phyloP scores from a whole-genome alignment of 83 land plant genomes.

The Picea abies region DNA sequence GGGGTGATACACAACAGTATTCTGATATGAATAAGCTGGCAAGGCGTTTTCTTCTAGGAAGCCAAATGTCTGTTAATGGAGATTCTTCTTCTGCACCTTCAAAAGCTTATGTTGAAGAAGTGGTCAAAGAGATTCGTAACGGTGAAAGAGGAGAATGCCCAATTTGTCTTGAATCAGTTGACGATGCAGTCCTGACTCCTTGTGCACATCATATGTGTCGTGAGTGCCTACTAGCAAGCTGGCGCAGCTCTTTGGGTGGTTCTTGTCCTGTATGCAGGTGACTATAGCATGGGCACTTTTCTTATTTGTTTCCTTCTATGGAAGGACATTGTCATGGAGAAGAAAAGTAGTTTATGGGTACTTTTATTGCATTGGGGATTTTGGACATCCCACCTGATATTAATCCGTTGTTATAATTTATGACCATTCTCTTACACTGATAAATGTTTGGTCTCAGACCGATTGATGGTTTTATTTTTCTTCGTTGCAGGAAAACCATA shows the following conservation, averaged over 20 bases:
- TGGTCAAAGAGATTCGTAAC: conserved; percentile 65
- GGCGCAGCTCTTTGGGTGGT: conserved; percentile 74
- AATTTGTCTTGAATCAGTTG: conserved; percentile 82
- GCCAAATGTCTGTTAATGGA: background rate
- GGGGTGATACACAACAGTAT: conserved; percentile 68
- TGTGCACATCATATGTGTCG: conserved; percentile 98
- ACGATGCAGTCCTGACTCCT: conserved; percentile 87
- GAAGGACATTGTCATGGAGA: background rate
- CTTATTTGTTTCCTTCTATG: background rate
- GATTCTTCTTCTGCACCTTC: conserved; percentile 24
- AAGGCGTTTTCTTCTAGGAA: conserved; percentile 59
- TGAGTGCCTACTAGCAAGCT: conserved; percentile 90
- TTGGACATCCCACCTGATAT: background rate
- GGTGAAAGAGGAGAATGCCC: conserved; percentile 88
- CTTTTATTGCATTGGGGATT: background rate
- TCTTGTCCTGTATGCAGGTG: conserved; percentile 96
- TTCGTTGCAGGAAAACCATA: conserved; percentile 55
- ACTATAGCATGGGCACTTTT: background rate
- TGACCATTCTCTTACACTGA: background rate
- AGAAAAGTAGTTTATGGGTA: background rate
- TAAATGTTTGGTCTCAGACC: background rate
- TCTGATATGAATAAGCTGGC: conserved; percentile 77
- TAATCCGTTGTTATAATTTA: background rate
- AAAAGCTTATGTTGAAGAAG: conserved; percentile 72
- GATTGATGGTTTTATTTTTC: background rate